Evolutionary conservation across 805 yeast genomes (phyloP).

Genomic region (Candida broadrunensis): DNA sequence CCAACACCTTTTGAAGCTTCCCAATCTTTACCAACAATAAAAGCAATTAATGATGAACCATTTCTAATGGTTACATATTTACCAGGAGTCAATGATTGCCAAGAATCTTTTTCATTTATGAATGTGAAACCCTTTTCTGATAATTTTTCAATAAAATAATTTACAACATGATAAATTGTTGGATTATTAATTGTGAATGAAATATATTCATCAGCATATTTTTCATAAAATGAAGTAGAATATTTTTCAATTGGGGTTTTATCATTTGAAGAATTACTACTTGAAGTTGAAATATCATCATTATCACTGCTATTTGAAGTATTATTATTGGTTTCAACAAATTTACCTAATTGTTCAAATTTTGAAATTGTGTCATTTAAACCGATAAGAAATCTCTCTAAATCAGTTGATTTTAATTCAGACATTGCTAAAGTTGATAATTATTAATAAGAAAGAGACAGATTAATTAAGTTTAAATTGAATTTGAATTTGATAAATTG

Average conservation of each 20-base stretch:
- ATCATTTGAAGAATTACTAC: neutral
- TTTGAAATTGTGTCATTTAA: neutral
- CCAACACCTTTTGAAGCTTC: constrained; percentile 64
- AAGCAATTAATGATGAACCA: constrained; percentile 67
- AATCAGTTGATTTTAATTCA: neutral
- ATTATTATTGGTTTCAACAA: neutral
- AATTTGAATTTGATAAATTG: no score
- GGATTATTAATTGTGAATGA: constrained; percentile 72
- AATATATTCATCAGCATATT: constrained; percentile 49
- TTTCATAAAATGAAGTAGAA: constrained; percentile 16
- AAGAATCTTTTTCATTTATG: constrained; percentile 59
- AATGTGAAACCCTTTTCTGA: constrained; percentile 60
- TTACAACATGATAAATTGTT: constrained; percentile 71
- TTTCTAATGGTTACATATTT: constrained; percentile 67
- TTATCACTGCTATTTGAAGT: neutral
- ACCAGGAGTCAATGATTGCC: constrained; percentile 49
- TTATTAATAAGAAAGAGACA: neutral
- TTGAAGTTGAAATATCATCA: neutral
- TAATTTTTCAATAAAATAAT: constrained; percentile 46
- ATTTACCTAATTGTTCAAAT: neutral
- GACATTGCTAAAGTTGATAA: neutral
- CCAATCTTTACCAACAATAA: constrained; percentile 67
- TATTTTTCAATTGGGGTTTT: constrained; percentile 1
- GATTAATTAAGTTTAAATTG: no score
- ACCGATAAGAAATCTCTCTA: neutral